Conservation (phyloP, 306 rosid genomes). For the Prunus davidiana region DNA sequence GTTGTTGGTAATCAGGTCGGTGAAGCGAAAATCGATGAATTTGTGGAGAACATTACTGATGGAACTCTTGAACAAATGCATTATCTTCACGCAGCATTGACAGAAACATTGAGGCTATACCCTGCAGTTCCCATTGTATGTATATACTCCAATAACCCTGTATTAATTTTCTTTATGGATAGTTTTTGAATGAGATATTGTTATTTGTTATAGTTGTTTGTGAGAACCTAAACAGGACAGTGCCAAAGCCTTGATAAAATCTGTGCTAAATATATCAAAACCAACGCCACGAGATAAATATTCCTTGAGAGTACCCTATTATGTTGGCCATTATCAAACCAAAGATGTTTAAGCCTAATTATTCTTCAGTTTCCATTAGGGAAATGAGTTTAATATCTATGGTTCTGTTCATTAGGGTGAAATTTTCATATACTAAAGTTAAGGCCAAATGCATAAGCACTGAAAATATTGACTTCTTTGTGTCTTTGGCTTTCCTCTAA, state of each 20-base stretch:
- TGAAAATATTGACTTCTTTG: not conserved
- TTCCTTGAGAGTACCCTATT: too few relatives aligned
- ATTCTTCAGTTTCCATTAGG: not conserved
- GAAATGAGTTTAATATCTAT: too few relatives aligned
- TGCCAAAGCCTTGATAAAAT: not conserved
- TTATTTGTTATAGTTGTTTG: not conserved
- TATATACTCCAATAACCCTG: not conserved
- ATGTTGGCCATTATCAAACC: too few relatives aligned
- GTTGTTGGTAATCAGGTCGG: slow-evolving; percentile 31
- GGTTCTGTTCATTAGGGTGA: too few relatives aligned
- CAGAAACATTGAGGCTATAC: slow-evolving; percentile 77
- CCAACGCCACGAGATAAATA: not conserved
- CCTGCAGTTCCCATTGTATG: slow-evolving; percentile 65
- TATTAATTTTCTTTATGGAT: not conserved
- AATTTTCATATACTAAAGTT: not conserved
- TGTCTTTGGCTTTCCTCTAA: slow-evolving; percentile 12
- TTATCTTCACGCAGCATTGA: slow-evolving; percentile 72
- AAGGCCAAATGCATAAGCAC: not conserved
- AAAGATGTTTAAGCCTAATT: too few relatives aligned
- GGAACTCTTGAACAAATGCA: slow-evolving; percentile 66
- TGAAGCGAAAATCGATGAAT: slow-evolving; percentile 38
- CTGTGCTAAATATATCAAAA: not conserved
- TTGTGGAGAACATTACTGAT: slow-evolving; percentile 43
- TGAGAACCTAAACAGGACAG: not conserved
- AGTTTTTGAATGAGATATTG: not conserved